A percentile compares a stretch with the other conserved stretches of the same genome.
Evolutionary conservation across 176 grass and related monocot species (phyloP).

Genomic region (Eragrostis curvula): DNA sequence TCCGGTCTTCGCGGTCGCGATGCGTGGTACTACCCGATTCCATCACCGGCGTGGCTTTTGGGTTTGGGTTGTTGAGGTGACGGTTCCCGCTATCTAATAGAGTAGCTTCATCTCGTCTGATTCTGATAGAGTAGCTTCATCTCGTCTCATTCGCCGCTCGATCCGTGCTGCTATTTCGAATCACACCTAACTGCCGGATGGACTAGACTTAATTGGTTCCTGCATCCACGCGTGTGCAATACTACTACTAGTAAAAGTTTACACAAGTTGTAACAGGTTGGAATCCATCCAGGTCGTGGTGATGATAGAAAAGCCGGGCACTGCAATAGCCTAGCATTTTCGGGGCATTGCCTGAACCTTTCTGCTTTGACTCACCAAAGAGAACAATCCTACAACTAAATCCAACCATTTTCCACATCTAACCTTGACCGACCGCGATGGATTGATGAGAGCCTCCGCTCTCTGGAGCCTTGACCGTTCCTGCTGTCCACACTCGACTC

Average conservation of each 20-base stretch:
- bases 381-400: slow-evolving; percentile 13
- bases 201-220: no score
- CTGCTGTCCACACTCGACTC: not conserved
- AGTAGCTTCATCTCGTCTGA: no score
- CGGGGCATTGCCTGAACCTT: not conserved
- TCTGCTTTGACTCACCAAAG: not conserved
- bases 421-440: slow-evolving; percentile 16
- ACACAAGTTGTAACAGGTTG: no score
- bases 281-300: no score
- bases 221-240: no score
- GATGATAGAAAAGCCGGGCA: not conserved
- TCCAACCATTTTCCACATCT: slow-evolving; percentile 12
- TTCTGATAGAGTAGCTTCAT: not conserved
- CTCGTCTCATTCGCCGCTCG: not conserved
- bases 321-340: not conserved
- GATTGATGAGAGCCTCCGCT: no score
- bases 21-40: no score
- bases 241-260: no score
- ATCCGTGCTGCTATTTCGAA: not conserved
- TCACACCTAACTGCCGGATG: not conserved
- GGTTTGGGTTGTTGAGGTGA: no score
- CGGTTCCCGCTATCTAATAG: no score
- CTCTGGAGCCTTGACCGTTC: slow-evolving; percentile 16
- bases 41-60: no score
- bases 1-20: no score